Evolutionary conservation across 768 basidiomycete species (phyloP).

Genomic region (Daedaleopsis sinensis): DNA sequence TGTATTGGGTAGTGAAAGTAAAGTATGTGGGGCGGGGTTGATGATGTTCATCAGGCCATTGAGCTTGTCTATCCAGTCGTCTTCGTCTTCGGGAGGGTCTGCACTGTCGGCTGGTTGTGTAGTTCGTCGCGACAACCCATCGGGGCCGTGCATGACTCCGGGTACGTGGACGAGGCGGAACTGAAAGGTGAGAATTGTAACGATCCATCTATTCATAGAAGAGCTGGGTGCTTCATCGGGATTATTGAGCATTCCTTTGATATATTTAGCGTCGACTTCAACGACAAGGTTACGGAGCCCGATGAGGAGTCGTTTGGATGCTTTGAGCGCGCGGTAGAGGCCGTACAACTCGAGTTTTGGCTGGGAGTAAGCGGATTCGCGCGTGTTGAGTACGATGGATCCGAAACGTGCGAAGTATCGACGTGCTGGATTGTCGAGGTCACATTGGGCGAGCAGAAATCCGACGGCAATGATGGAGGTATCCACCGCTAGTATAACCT

Average conservation of each 20-base stretch:
- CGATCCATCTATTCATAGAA: constrained; percentile 47
- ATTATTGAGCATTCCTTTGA: constrained; percentile 43
- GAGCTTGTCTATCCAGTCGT: constrained; percentile 22
- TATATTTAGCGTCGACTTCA: constrained; percentile 43
- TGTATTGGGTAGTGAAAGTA: no score
- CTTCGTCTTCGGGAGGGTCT: constrained; percentile 3
- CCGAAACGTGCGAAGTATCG: constrained; percentile 37
- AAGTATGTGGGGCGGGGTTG: neutral
- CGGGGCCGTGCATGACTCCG: constrained; percentile 27
- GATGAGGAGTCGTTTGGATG: constrained; percentile 31
- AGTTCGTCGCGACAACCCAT: constrained; percentile 34
- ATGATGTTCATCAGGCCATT: constrained; percentile 13
- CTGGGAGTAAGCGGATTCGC: constrained; percentile 25
- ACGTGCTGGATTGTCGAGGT: constrained; percentile 7
- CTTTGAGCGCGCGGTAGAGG: constrained; percentile 17
- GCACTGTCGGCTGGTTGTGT: constrained; percentile 5
- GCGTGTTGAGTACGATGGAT: constrained; percentile 40
- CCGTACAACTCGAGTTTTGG: constrained; percentile 35
- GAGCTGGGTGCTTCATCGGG: constrained; percentile 42
- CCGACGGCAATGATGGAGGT: constrained; percentile 29
- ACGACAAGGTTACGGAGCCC: constrained; percentile 37
- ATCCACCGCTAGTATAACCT: constrained; percentile 30
- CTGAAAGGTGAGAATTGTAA: constrained; percentile 39
- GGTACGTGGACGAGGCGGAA: constrained; percentile 43
- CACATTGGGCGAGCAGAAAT: constrained; percentile 31